Base-by-base conservation (phyloP, 495 filamentous ascomycete genomes). In the Usnea hakonensis region DNA sequence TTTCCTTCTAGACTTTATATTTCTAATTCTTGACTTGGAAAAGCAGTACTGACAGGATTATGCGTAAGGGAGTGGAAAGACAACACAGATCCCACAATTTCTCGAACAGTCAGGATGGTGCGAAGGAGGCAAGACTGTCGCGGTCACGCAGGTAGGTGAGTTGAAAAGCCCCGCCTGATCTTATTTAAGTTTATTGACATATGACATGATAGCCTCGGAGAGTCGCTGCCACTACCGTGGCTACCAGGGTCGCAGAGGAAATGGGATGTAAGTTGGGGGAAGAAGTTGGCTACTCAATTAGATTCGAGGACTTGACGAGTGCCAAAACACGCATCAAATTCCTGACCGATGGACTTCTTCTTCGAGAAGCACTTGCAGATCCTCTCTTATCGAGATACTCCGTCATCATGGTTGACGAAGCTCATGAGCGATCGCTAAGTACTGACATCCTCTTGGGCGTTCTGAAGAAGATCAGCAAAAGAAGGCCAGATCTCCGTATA, bases 331-430 rank as follows among this genome's bases (percentile, higher is more conserved):
- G 83, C 55, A 95, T 99, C 73, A 99, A 99, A 71, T 99, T 97
- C 71, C 74, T 97, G 63, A 97, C 95, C 3, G 94, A 99, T 78
- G 95, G 94, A 13, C 82, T 99, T 68, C 81, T 99, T 32, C 87
- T 99, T 67, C 82, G 94, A 73, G 95, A 99, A 76, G 91, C 90
- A 23, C 79, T 99, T 16, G 90, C 95, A 23, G 95, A 97, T 73
- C 94, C 94, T 61, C 78, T 97, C 17, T 76, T 99, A 21, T 94
- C 90, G 36, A 84, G 91, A 8, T 99, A 99, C 72, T 95, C 90
- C 9, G 89, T 97, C 38, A 90, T 99, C 68, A 99, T 97, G 93
- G 88, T 99, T 28, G 94, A 99, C 70, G 94, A 99, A 72, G 95
- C 95, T 33, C 94, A 99, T 74, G 94, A 99, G 73, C 84, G 95